Evolutionary conservation across 192 early-diverging fungal species (phyloP), one percentile per base, ranked within the genome.

Genomic region (Coemansia sp.): DNA sequence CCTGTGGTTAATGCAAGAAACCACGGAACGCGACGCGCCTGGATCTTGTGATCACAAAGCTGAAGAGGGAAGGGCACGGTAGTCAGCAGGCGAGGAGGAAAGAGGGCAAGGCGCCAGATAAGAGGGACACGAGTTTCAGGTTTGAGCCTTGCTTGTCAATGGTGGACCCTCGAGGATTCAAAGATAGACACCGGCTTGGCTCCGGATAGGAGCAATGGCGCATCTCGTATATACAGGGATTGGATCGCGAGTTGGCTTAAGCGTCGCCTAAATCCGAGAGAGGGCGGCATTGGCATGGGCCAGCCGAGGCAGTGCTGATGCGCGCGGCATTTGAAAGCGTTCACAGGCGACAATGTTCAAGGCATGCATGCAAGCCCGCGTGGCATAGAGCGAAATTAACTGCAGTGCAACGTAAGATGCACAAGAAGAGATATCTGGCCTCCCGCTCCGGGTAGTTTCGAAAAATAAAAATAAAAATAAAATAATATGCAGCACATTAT

Each of bases 311-410:
- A 51, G 27, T 51, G 47, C 3, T 27, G 12, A 27, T 29, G 47
- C 25, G n/a, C 41, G 10, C 41, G 15, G 22, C 47, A 25, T 49
- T 32, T 15, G 17, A 56, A 19, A 36, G 15, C 29, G 6, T 8
- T 6, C 47, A 36, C 15, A 37, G 9, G 45, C 47, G 36, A 63
- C 61, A 63, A 63, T 63, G n/a, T 4, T 2, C 60, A 3, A 25
- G 7, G 29, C 53, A n/a, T 41, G 46, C 49, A 64, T 39, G 38
- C 27, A 53, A 38, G 62, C 66, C 36, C 58, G 58, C 58, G 59
- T 68, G 67, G 59, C 24, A 42, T 27, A 36, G n/a, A 31, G 46
- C 25, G 39, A 61, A 68, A 68, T 61, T 68, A 68, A 61, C 59
- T 68, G 67, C 59, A 40, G 49, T 8, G 27, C 29, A 49, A 29